These are phyloP conservation scores for Blastocrithidia nonstop DNA, from an alignment of 208 protist genomes.

Conservation along the genomic window DNA sequence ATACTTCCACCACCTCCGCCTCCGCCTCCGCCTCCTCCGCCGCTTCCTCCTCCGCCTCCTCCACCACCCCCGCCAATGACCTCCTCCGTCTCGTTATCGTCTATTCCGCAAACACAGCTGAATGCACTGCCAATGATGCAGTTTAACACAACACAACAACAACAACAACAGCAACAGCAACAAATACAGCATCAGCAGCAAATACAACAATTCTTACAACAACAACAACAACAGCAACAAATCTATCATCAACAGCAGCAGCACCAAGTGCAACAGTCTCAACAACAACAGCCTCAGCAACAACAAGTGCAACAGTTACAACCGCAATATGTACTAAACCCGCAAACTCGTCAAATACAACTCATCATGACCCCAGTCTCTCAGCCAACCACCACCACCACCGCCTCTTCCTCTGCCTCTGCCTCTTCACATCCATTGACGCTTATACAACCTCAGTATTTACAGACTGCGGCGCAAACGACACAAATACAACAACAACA, in stretches of 20 bases:
- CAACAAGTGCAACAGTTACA: slow-evolving; percentile 2
- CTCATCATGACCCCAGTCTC: neutral
- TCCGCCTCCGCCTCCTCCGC: no score
- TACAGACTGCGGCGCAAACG: no score
- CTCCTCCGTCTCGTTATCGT: no score
- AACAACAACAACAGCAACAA: slow-evolving; percentile 4
- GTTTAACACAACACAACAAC: no score
- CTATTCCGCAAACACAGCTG: no score
- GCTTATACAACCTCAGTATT: slow-evolving; percentile 7
- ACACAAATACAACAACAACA: slow-evolving; percentile 10
- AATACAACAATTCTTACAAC: slow-evolving; percentile 2
- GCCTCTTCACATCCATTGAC: no score
- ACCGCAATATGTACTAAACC: neutral
- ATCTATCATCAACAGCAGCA: slow-evolving; percentile 2
- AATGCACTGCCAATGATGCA: no score
- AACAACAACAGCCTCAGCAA: neutral
- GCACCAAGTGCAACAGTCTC: slow-evolving; percentile 4
- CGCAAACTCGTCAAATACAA: slow-evolving; percentile 2
- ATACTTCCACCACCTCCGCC: no score
- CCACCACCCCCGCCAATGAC: no score
- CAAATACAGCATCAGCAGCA: slow-evolving; percentile 10
- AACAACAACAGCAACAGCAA: slow-evolving; percentile 8
- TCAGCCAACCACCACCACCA: slow-evolving; percentile 7
- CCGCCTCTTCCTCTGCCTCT: slow-evolving; percentile 7
- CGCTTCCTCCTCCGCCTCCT: no score